These are phyloP conservation scores for Verruconis gallopava DNA, from an alignment of 2,329 filamentous ascomycete genomes.

Conservation along the genomic window DNA sequence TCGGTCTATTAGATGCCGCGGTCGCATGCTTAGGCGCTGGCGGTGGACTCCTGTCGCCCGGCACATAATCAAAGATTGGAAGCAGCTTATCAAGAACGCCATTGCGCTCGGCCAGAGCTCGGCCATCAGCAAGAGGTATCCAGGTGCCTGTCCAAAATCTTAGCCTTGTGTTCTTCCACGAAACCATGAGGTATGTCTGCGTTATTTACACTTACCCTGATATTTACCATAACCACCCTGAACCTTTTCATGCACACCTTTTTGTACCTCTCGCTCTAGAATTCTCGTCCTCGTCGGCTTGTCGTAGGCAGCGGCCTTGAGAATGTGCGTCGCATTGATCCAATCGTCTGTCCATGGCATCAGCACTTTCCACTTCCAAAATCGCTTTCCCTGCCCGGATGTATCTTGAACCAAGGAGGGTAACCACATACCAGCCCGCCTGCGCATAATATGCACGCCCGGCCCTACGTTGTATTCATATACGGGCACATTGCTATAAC, in stretches of 20 bases:
- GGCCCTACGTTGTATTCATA: conserved; percentile 78
- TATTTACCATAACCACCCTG: conserved; percentile 98
- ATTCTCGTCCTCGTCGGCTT: conserved; percentile 93
- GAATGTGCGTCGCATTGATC: conserved; percentile 99
- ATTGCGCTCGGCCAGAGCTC: conserved; percentile 74
- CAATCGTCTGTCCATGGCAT: conserved; percentile 57
- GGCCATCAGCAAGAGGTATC: conserved; percentile 77
- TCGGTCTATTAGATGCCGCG: conserved; percentile 60
- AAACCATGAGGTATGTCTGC: neutral
- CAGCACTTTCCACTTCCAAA: no score
- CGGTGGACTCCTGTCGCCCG: conserved; percentile 77
- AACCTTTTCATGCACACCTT: conserved; percentile 92
- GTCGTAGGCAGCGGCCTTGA: conserved; percentile 94
- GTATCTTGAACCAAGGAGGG: no score
- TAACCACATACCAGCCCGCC: conserved; percentile 40
- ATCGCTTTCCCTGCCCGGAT: no score
- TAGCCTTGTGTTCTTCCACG: neutral
- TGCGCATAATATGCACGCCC: conserved; percentile 91
- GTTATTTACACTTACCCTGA: conserved; percentile 49
- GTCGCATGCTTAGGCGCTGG: conserved; percentile 83
- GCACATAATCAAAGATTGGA: conserved; percentile 79
- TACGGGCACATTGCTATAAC: conserved; percentile 66
- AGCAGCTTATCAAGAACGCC: conserved; percentile 70
- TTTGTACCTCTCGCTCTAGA: conserved; percentile 91
- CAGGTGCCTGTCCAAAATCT: conserved; percentile 62